These are phyloP conservation scores for Cladosporium sp. DNA, from an alignment of 2,329 filamentous ascomycete species.

Conservation along the genomic window DNA sequence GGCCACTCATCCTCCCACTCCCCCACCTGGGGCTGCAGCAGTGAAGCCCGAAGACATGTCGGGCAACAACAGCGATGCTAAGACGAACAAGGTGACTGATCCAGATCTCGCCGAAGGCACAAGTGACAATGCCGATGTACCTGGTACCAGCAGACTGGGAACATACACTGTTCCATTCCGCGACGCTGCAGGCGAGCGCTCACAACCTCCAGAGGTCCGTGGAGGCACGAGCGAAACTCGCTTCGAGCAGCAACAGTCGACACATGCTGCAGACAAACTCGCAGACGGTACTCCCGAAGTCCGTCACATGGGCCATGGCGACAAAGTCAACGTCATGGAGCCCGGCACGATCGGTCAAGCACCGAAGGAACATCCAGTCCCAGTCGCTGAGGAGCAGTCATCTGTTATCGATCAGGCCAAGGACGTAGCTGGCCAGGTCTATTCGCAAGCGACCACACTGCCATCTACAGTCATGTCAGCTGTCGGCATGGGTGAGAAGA, in stretches of 20 bases:
- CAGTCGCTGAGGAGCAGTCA: conserved; percentile 26
- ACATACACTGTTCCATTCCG: conserved; percentile 24
- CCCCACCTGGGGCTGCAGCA: conserved; percentile 12
- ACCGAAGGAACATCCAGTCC: conserved; percentile 42
- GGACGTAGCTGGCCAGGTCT: conserved; percentile 29
- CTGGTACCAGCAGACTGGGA: conserved; percentile 18
- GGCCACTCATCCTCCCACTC: conserved; percentile 19
- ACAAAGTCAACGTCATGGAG: conserved; percentile 45
- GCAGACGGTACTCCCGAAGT: conserved; percentile 41
- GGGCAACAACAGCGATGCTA: no score
- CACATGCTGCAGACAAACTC: conserved; percentile 42
- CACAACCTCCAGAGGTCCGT: conserved; percentile 16
- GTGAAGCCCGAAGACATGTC: no score
- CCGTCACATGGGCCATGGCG: conserved; percentile 40
- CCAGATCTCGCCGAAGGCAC: conserved; percentile 16
- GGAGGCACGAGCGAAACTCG: conserved; percentile 40
- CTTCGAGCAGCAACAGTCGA: conserved; percentile 39
- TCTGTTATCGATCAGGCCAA: conserved; percentile 43
- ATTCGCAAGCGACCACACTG: conserved; percentile 27
- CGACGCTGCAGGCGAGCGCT: conserved; percentile 28
- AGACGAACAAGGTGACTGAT: conserved; percentile 9
- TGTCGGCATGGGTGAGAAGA: conserved; percentile 25
- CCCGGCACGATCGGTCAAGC: conserved; percentile 46
- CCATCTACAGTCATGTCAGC: conserved; percentile 32
- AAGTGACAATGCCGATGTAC: conserved; percentile 12